Conservation (phyloP, 176 grass and related monocot species). For the Ensete glaucum region DNA sequence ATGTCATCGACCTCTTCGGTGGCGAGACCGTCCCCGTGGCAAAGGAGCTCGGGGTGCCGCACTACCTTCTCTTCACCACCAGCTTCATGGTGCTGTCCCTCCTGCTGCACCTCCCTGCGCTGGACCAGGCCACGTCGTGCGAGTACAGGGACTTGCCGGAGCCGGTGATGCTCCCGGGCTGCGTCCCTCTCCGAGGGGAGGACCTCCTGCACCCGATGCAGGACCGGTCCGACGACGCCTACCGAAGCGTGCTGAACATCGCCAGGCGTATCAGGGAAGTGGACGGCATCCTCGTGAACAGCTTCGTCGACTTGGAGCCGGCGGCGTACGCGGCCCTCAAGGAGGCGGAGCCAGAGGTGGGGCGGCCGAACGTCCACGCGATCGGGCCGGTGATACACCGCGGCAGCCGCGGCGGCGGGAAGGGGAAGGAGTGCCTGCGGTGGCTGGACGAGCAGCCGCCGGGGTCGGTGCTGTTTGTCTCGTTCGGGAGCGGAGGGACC, state of each 20-base stretch:
- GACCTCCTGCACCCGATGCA: slow-evolving; percentile 18
- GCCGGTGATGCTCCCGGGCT: slow-evolving; percentile 20
- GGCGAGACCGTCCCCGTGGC: not conserved
- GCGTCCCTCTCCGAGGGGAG: slow-evolving; percentile 16
- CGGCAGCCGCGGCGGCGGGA: not conserved
- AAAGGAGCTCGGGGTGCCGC: not conserved
- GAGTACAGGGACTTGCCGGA: slow-evolving; percentile 9
- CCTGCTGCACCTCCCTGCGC: not conserved
- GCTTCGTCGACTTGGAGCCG: slow-evolving; percentile 26
- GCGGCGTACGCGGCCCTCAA: slow-evolving; percentile 4
- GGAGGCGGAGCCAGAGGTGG: not conserved
- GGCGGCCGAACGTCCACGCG: slow-evolving; percentile 6
- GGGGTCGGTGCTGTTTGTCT: slow-evolving; percentile 44
- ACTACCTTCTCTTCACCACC: not conserved
- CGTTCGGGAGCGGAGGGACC: slow-evolving; percentile 48
- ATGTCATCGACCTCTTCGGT: slow-evolving; percentile 6
- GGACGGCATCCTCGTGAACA: slow-evolving; percentile 26
- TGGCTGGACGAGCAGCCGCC: slow-evolving; percentile 47
- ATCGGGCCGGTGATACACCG: not conserved
- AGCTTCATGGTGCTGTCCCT: slow-evolving; percentile 1
- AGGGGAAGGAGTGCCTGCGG: slow-evolving; percentile 12
- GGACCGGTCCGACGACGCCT: slow-evolving; percentile 16
- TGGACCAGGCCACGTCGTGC: not conserved
- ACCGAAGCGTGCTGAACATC: not conserved
- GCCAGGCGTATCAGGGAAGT: slow-evolving; percentile 9